Percentiles rank a stretch among this genome's conserved stretches.
phyloP scores from a whole-genome alignment of 495 filamentous ascomycete genomes.

The Paragyromitra xinjiangensis region DNA sequence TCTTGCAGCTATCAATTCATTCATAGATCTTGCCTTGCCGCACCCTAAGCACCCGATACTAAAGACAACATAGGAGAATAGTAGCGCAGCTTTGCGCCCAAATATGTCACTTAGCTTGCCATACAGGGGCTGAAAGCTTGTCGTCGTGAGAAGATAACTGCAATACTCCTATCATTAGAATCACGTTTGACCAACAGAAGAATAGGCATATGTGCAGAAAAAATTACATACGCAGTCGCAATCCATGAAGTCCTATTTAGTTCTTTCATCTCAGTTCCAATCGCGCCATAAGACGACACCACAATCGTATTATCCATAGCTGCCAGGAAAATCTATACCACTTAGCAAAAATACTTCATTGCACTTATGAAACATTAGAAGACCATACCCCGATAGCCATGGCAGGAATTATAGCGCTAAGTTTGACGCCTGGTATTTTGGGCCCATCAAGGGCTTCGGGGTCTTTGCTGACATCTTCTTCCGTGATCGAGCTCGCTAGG shows the following conservation, averaged over 20 bases:
- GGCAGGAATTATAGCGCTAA: slow-evolving; percentile 67
- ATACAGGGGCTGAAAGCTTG: slow-evolving; percentile 81
- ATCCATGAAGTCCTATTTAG: slow-evolving; percentile 86
- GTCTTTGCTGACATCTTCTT: slow-evolving; percentile 35
- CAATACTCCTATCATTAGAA: slow-evolving; percentile 6
- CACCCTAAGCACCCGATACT: slow-evolving; percentile 77
- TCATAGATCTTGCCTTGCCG: slow-evolving; percentile 74
- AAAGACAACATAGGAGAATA: slow-evolving; percentile 78
- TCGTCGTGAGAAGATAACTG: slow-evolving; percentile 76
- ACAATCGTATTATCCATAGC: slow-evolving; percentile 86
- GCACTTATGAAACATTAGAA: slow-evolving; percentile 2
- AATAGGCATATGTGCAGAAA: neutral
- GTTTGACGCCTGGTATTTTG: slow-evolving; percentile 57
- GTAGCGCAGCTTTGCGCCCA: slow-evolving; percentile 76
- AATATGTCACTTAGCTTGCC: slow-evolving; percentile 84
- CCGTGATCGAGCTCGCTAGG: neutral
- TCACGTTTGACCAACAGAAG: neutral
- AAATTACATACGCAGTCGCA: slow-evolving; percentile 69
- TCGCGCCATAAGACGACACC: slow-evolving; percentile 78
- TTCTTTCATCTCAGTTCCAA: slow-evolving; percentile 80
- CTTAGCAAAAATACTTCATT: slow-evolving; percentile 23
- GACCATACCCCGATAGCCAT: slow-evolving; percentile 67
- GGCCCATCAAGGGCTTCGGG: slow-evolving; percentile 44
- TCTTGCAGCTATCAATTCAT: slow-evolving; percentile 72
- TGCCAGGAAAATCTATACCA: slow-evolving; percentile 70